phyloP scores from a whole-genome alignment of 371 early-diverging fungal genomes.

The Syncephalis fuscata region DNA sequence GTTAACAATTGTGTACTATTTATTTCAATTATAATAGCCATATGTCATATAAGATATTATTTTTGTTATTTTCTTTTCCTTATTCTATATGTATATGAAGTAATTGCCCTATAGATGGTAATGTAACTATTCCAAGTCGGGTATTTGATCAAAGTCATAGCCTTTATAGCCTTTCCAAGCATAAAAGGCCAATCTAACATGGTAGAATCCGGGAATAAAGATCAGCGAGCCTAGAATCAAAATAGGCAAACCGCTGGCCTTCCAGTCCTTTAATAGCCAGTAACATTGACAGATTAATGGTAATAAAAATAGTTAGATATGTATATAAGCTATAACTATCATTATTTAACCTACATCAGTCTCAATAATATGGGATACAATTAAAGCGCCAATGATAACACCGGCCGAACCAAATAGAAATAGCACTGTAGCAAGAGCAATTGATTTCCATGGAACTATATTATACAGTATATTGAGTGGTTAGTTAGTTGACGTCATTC shows the following conservation, averaged over 20 bases:
- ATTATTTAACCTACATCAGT: slow-evolving; percentile 10
- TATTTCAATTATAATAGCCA: too few species aligned
- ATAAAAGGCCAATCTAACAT: slow-evolving; percentile 18
- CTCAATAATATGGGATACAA: slow-evolving; percentile 22
- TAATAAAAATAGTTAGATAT: too few species aligned
- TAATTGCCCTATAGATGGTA: too few species aligned
- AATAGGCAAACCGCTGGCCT: slow-evolving; percentile 34
- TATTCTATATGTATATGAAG: too few species aligned
- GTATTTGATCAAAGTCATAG: slow-evolving; percentile 18
- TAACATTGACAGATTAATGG: background rate
- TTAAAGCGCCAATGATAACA: slow-evolving; percentile 34
- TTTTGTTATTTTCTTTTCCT: too few species aligned
- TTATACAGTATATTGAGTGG: background rate
- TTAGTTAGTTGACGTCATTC: too few species aligned
- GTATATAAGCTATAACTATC: background rate
- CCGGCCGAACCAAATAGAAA: slow-evolving; percentile 26
- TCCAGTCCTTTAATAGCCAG: slow-evolving; percentile 18
- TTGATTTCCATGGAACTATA: slow-evolving; percentile 47
- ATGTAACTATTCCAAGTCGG: slow-evolving; percentile 10
- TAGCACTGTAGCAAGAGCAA: slow-evolving; percentile 27
- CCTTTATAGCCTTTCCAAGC: slow-evolving; percentile 21
- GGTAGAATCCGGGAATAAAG: slow-evolving; percentile 33
- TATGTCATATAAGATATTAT: too few species aligned
- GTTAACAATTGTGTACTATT: too few species aligned
- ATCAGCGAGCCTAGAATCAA: slow-evolving; percentile 20